Conservation (phyloP, 2,329 filamentous ascomycete species). For the Polytolypa hystricis region DNA sequence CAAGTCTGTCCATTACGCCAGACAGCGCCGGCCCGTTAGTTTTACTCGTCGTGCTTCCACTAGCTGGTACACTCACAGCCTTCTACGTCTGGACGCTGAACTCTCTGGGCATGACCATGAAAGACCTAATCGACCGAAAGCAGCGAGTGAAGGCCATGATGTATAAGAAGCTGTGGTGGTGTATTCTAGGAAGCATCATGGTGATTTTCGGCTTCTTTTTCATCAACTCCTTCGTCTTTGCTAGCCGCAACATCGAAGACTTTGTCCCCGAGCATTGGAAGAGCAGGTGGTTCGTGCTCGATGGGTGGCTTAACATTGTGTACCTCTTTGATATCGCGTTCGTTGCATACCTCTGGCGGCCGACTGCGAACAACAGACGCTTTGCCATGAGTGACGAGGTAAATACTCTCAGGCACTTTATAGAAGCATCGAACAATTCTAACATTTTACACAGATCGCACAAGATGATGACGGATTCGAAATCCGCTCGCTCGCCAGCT, state of each 20-base stretch:
- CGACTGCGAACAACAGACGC: slow-evolving; percentile 88
- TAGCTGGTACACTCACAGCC: slow-evolving; percentile 82
- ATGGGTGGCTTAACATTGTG: slow-evolving; percentile 94
- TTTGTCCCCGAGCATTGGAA: slow-evolving; percentile 98
- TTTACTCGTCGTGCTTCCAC: slow-evolving; percentile 81
- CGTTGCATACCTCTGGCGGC: slow-evolving; percentile 91
- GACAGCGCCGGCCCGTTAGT: slow-evolving; percentile 84
- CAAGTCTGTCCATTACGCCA: slow-evolving; percentile 77
- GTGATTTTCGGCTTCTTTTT: slow-evolving; percentile 99
- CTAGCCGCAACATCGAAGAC: slow-evolving; percentile 69
- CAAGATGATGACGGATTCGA: slow-evolving; percentile 99
- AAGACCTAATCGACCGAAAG: slow-evolving; percentile 88
- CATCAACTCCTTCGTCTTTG: slow-evolving; percentile 93
- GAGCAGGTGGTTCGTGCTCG: slow-evolving; percentile 90
- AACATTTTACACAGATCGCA: slow-evolving; percentile 51
- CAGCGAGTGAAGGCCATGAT: slow-evolving; percentile 87
- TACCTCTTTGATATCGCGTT: slow-evolving; percentile 90
- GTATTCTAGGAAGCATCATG: slow-evolving; percentile 79
- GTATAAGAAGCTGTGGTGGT: slow-evolving; percentile 99
- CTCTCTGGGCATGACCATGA: slow-evolving; percentile 86
- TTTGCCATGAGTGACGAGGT: slow-evolving; percentile 98
- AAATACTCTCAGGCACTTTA: slow-evolving; percentile 16
- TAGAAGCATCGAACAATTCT: neutral
- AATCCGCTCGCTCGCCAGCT: slow-evolving; percentile 79
- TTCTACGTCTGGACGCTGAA: slow-evolving; percentile 99